A percentile compares a stretch with the other conserved stretches of the same genome.
phyloP scores from a whole-genome alignment of 2,329 filamentous ascomycete genomes.

The Botryotinia calthae region DNA sequence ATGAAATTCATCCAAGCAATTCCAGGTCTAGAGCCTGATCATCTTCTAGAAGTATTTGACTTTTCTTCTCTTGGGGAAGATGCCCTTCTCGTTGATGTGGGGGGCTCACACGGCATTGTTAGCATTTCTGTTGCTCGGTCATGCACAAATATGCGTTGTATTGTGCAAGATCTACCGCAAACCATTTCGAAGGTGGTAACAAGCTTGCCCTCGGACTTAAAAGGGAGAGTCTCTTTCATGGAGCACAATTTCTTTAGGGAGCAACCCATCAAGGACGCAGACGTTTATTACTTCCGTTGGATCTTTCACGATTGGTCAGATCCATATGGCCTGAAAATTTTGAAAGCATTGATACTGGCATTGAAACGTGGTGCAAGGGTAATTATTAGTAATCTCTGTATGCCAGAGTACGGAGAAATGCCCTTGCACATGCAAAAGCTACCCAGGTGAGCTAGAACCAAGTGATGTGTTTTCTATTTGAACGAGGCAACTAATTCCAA shows the following conservation, averaged over 20 bases:
- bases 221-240: background rate
- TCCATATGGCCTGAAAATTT: constrained; percentile 34
- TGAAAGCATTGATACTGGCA: constrained; percentile 33
- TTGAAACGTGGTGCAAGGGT: too few species aligned
- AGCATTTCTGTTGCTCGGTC: background rate
- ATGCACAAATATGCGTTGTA: background rate
- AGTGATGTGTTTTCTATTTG: too few species aligned
- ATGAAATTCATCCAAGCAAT: background rate
- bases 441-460: too few species aligned
- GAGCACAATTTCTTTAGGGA: constrained; percentile 15
- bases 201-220: background rate
- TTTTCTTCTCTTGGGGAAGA: background rate
- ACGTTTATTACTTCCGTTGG: constrained; percentile 38
- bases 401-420: too few species aligned
- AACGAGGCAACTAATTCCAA: too few species aligned
- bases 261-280: constrained; percentile 37
- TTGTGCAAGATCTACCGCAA: background rate
- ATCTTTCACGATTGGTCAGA: constrained; percentile 42
- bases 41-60: background rate
- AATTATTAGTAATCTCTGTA: too few species aligned
- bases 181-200: background rate
- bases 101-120: background rate
- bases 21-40: background rate
- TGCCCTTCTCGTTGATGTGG: background rate
- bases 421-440: too few species aligned